Base-by-base conservation (phyloP, 176 grass and related monocot genomes). In the Aegilops longissima region DNA sequence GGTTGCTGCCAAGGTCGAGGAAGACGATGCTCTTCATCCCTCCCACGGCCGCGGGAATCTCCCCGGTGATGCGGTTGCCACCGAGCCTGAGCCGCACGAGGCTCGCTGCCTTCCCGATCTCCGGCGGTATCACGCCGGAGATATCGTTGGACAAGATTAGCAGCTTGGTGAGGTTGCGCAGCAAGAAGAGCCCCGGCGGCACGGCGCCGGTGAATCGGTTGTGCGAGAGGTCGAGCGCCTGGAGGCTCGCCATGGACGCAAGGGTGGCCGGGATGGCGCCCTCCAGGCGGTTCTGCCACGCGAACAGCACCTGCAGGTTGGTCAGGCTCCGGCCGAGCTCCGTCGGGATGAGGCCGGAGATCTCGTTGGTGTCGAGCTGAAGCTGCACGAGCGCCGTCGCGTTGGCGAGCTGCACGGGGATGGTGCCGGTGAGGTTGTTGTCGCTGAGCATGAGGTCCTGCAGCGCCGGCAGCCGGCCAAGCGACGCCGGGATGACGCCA, bases 391-490 rank as follows among this genome's bases (percentile, higher is more conserved):
- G 84, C 77, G 91, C 18, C 6, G 96, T 89, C 24, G 93, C 90
- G 79, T 92, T 92, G 14, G 93, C 90, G 6, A 98, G 79, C 20
- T 77, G 56, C 27, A 85, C 83, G 4, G 97, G 97, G 67, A 99
- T 91, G 16, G 94, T 93, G 30, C 97, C 97, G 0, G 97, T 93
- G 66, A 99, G 58, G 86, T 99, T 99, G 87, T 99, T 99, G 84
- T 99, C 94, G 67, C 97, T 99, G 9, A 99, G 92, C 97, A 99
- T 93, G 6, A 99, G 94, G 39, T 99, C 94, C 80, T 99, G 90
- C 35, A 99, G 90, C 6, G 75, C 74, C 1, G 90, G 21, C 1
- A 99, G 90, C 8, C 56, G 71, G 0, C 94, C 97, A 1, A 99
- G 80, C 11, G 90, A 69, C 3, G 87, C 2, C 29, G 97, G 97